phyloP scores from a whole-genome alignment of 2,329 filamentous ascomycete species.

The Fusarium transvaalense region DNA sequence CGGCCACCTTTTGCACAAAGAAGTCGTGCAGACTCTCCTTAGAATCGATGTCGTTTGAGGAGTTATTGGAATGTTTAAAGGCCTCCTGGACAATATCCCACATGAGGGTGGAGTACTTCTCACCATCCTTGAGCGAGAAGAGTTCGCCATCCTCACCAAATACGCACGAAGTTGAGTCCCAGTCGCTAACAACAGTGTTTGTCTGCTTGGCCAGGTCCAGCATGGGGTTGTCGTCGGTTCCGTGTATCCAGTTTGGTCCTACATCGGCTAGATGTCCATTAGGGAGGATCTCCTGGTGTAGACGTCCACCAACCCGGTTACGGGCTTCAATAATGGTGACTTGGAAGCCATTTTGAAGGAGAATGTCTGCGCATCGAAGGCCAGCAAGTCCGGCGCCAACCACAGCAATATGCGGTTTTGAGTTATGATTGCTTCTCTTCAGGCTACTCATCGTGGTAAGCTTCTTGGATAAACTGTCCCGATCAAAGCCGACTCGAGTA shows the following conservation, averaged over 20 bases:
- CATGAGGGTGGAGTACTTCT: slow-evolving; percentile 65
- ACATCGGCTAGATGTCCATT: slow-evolving; percentile 66
- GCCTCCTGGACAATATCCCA: slow-evolving; percentile 78
- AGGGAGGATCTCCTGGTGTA: slow-evolving; percentile 64
- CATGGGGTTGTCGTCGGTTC: slow-evolving; percentile 78
- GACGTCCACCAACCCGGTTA: slow-evolving; percentile 74
- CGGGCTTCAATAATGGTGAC: slow-evolving; percentile 79
- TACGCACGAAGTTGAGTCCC: slow-evolving; percentile 66
- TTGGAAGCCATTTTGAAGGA: slow-evolving; percentile 72
- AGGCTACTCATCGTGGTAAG: slow-evolving; percentile 51
- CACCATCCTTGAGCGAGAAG: slow-evolving; percentile 61
- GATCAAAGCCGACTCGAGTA: slow-evolving; percentile 52
- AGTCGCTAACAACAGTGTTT: slow-evolving; percentile 61
- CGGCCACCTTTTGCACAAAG: slow-evolving; percentile 60
- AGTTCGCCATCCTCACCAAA: slow-evolving; percentile 68
- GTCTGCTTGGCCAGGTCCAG: slow-evolving; percentile 74
- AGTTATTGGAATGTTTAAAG: slow-evolving; percentile 73
- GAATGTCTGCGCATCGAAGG: slow-evolving; percentile 76
- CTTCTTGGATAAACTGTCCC: slow-evolving; percentile 49
- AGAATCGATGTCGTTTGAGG: slow-evolving; percentile 61
- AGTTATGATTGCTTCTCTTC: slow-evolving; percentile 27
- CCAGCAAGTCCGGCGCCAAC: slow-evolving; percentile 78
- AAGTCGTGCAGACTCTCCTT: slow-evolving; percentile 66
- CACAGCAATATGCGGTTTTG: slow-evolving; percentile 70
- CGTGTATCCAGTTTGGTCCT: slow-evolving; percentile 86